Evolutionary conservation across 2,329 filamentous ascomycete species (phyloP).

Genomic region (Allantophomopsis lycopodina): DNA sequence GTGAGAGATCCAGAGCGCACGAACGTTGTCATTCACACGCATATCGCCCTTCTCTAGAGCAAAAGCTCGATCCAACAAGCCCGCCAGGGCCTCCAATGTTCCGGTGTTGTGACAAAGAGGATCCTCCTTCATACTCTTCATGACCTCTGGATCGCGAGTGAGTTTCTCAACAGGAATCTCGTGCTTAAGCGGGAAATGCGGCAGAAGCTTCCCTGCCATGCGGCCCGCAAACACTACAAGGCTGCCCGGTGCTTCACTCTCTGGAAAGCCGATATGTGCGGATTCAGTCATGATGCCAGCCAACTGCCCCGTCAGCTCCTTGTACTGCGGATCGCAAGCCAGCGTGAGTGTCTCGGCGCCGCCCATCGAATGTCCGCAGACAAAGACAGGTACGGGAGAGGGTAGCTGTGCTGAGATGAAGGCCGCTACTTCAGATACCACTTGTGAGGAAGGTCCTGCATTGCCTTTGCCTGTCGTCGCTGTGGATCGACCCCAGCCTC

Average conservation of each 20-base stretch:
- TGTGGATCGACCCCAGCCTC: slow-evolving; percentile 74
- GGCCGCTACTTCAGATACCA: slow-evolving; percentile 66
- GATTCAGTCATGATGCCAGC: slow-evolving; percentile 63
- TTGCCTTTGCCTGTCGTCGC: slow-evolving; percentile 49
- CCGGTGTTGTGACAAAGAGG: slow-evolving; percentile 68
- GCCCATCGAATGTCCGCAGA: slow-evolving; percentile 88
- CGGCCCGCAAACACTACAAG: slow-evolving; percentile 53
- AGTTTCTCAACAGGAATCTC: slow-evolving; percentile 50
- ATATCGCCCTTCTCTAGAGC: slow-evolving; percentile 43
- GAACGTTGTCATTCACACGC: slow-evolving; percentile 36
- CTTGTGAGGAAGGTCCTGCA: slow-evolving; percentile 58
- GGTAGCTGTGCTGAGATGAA: slow-evolving; percentile 52
- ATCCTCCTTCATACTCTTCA: slow-evolving; percentile 49
- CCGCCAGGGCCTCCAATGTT: slow-evolving; percentile 68
- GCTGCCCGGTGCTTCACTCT: slow-evolving; percentile 45
- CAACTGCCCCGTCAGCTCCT: slow-evolving; percentile 42
- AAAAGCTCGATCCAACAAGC: slow-evolving; percentile 61
- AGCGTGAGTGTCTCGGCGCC: slow-evolving; percentile 62
- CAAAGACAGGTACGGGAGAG: slow-evolving; percentile 50
- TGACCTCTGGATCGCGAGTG: slow-evolving; percentile 51
- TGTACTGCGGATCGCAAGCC: slow-evolving; percentile 33
- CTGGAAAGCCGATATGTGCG: slow-evolving; percentile 66
- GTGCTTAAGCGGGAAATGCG: slow-evolving; percentile 51
- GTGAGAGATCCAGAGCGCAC: slow-evolving; percentile 58
- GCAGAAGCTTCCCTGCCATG: slow-evolving; percentile 53